Conservation (phyloP, 768 basidiomycete species). For the Candolleomyces eurysporus region DNA sequence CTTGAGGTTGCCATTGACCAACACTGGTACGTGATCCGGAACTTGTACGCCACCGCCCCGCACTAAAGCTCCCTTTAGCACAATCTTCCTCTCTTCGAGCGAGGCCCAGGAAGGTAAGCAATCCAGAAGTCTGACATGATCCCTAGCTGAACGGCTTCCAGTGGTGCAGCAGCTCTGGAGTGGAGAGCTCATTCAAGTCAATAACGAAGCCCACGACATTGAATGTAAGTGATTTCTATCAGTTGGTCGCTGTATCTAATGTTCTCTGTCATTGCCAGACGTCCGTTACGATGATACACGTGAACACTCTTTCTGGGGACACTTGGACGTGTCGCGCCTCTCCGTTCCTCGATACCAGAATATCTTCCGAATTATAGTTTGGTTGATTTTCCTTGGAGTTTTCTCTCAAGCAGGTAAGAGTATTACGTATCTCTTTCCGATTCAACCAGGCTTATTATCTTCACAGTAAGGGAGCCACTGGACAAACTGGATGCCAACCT, state of each 20-base stretch:
- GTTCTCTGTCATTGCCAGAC: constrained; percentile 40
- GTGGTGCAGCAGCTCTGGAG: constrained; percentile 83
- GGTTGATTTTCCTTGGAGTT: constrained; percentile 73
- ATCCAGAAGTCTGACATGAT: not conserved
- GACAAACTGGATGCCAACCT: constrained; percentile 61
- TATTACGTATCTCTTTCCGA: not conserved
- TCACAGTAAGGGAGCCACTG: constrained; percentile 70
- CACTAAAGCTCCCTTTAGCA: constrained; percentile 36
- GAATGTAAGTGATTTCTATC: constrained; percentile 52
- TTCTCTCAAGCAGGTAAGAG: constrained; percentile 77
- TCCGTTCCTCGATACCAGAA: constrained; percentile 92
- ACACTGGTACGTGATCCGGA: constrained; percentile 56
- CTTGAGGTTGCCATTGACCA: constrained; percentile 92
- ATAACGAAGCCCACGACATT: constrained; percentile 72
- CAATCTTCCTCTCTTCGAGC: constrained; percentile 80
- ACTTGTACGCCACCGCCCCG: not conserved
- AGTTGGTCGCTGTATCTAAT: not conserved
- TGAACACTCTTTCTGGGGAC: constrained; percentile 59
- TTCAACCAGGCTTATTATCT: not conserved
- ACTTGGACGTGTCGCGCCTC: constrained; percentile 73
- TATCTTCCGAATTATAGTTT: constrained; percentile 71
- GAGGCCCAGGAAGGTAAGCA: constrained; percentile 77
- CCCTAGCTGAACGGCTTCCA: constrained; percentile 22
- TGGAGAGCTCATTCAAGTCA: constrained; percentile 78
- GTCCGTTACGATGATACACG: constrained; percentile 61